Base-by-base conservation (phyloP, 176 grass and related monocot species). In the Chloris gayana region DNA sequence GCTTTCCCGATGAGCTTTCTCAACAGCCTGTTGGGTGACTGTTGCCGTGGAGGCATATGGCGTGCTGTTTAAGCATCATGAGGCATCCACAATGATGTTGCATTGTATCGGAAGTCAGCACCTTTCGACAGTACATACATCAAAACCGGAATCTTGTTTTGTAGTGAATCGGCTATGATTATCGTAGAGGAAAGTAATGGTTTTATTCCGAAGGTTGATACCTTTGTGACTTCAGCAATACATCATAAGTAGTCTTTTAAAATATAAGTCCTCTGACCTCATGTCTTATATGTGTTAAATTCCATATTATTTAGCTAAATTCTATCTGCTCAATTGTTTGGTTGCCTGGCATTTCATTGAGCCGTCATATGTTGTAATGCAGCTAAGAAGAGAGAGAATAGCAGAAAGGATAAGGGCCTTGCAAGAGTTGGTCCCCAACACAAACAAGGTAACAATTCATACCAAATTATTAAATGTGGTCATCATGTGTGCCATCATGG, bases 401-500 rank as follows among this genome's bases (percentile, higher is more conserved):
- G 90, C 93, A n/a, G 93, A 97, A 88, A 97, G 90, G 86, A 97
- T 97, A 86, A 97, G 93, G 78, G 83, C 86, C 17, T 64, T 97
- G 83, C 93, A 97, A 82, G 93, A 97, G 76, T 83, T 97, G 85
- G 93, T 97, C 64, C 93, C 93, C 59, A 97, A 91, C 88, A 97
- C 93, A 72, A 97, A 97, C 80, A 97, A 97, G 93, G 93, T 97
- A 84, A 59, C 37, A 42, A 61, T 73, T 45, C 63, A 83, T 85
- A 14, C 42, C 54, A 60, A 76, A 67, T 70, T 74, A 87, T 35
- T 24, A 21, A 26, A 81, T 87, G 30, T 19, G 4, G 35, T 37
- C 35, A 37, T 4, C 35, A 5, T 37, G 34, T 35, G 34, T 35
- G 34, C 34, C 53, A 64, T 87, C 64, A 78, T 63, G 39, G 39